Conservation (phyloP, 164 flowering plant genomes). For the Paratinospora sagittata region DNA sequence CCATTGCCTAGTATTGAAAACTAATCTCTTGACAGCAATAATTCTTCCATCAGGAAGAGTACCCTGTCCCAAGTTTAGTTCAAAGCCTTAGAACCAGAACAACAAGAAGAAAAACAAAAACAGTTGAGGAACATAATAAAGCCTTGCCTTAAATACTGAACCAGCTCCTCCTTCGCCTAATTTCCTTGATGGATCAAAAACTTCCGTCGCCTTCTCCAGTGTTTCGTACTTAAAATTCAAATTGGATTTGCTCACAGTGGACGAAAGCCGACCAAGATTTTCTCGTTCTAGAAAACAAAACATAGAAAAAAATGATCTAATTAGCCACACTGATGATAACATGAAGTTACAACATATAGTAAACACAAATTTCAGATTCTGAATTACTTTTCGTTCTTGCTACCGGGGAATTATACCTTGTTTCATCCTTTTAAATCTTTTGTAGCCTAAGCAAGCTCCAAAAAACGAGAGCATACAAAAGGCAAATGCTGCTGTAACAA, state of each 20-base stretch:
- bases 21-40: conserved; percentile 48
- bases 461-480: conserved; percentile 33
- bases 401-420: conserved; percentile 33
- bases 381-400: neutral
- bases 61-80: conserved; percentile 24
- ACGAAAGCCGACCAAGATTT: conserved; percentile 33
- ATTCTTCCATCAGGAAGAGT: conserved; percentile 37
- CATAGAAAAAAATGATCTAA: neutral
- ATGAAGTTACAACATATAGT: neutral
- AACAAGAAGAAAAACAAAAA: neutral
- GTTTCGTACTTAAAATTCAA: conserved; percentile 67
- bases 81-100: conserved; percentile 6
- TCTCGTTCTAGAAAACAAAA: conserved; percentile 28
- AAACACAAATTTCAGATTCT: neutral
- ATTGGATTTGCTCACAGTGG: conserved; percentile 36
- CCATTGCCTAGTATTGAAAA: conserved; percentile 38
- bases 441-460: conserved; percentile 37
- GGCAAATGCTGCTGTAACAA: conserved; percentile 31
- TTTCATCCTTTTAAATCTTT: conserved; percentile 27
- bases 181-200: conserved; percentile 44
- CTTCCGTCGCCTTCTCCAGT: conserved; percentile 77
- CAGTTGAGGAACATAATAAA: neutral
- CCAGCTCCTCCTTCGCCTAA: conserved; percentile 86
- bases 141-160: conserved; percentile 35
- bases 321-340: conserved; percentile 4